Base-by-base conservation (phyloP, 1,284 basidiomycete species). In the Pterulicium gracile region DNA sequence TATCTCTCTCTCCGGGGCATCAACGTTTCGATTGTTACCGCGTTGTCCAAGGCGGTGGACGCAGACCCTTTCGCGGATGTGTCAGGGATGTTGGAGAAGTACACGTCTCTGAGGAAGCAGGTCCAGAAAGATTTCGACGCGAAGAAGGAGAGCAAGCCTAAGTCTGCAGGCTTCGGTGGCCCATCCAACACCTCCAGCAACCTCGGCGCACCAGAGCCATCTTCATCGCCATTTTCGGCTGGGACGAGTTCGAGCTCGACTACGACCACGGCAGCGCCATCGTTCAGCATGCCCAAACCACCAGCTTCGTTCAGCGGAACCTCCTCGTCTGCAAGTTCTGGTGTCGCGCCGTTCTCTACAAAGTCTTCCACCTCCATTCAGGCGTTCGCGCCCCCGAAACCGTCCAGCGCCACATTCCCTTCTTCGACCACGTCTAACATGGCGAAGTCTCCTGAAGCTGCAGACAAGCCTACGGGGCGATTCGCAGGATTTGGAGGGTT, bases 31-130 rank as follows among this genome's bases (percentile, higher is more conserved):
- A 69, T 92, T 54, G 57, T 87, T 23, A 66, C 75, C 3, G 74
- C 79, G 23, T 63, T 91, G 42, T 70, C 75, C 12, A 72, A 75
- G 45, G 72, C 76, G 3, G 62, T 90, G 17, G 78, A 86, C 22
- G 64, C 72, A 5, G 88, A 94, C 60, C 81, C 86, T 1, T 92
- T 92, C 60, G 59, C 68, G n/a, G 80, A 94, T 55, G 62, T 91
- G 2, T 66, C 72, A 3, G 61, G 63, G 5, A 54, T 88, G 5
- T 51, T 81, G n/a, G 73, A 77, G 47, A 75, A 74, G 46, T 93
- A 94, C 63, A 77, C 71, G 54, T 66, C 62, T 7, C 61, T 82
- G 39, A 72, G 87, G 3, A 59, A 67, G 4, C 68, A 70, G 34
- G 72, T 82, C 4, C 75, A 80, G 55, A 71, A 70, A 41, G 72